phyloP scores from a whole-genome alignment of 2,329 filamentous ascomycete species.

The Aspergillus pseudoglaucus region DNA sequence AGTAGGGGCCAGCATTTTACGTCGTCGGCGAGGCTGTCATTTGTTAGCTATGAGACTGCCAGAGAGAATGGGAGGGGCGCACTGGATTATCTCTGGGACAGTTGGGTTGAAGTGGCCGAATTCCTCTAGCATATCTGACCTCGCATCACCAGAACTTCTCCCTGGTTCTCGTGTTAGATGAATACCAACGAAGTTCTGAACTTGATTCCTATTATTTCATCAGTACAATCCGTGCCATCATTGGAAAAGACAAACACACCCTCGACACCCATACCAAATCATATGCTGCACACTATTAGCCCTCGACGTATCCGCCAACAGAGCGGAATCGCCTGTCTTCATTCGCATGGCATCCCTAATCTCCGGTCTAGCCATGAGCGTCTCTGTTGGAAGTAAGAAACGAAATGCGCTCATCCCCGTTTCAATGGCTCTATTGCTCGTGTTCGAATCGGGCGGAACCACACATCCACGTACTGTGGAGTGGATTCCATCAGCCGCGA shows the following conservation, averaged over 20 bases:
- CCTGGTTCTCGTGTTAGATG: constrained; percentile 7
- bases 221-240: background rate
- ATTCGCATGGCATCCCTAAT: constrained; percentile 30
- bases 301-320: constrained; percentile 14
- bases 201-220: constrained; percentile 9
- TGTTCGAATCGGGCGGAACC: background rate
- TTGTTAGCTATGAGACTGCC: background rate
- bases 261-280: constrained; percentile 25
- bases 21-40: constrained; percentile 8
- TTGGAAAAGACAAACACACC: constrained; percentile 8
- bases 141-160: constrained; percentile 1
- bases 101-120: constrained; percentile 19
- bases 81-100: constrained; percentile 16
- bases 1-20: constrained; percentile 22
- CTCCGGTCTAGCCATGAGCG: constrained; percentile 25
- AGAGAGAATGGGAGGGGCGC: background rate
- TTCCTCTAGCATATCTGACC: constrained; percentile 16
- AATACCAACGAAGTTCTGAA: constrained; percentile 26
- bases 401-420: constrained; percentile 21
- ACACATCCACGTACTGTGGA: constrained; percentile 11
- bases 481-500: constrained; percentile 28
- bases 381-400: constrained; percentile 16
- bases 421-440: background rate
- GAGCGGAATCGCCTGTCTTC: constrained; percentile 11
- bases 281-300: constrained; percentile 17